Evolutionary conservation across 768 basidiomycete genomes (phyloP), one percentile per base, ranked within the genome.

Genomic region (Naganishia vaughanmartiniae): DNA sequence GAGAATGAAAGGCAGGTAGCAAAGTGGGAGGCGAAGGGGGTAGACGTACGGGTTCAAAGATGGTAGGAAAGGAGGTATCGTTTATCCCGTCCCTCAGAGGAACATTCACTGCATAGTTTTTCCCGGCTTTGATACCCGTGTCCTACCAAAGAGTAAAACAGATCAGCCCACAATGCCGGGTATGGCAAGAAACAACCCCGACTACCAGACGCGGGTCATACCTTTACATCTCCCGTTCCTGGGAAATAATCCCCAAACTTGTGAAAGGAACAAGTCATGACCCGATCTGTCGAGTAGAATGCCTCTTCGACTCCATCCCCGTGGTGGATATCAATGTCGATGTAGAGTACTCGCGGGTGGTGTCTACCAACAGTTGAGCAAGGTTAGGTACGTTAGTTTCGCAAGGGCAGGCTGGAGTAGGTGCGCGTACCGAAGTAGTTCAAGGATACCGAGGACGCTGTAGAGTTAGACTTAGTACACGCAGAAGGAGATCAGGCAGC

Each of bases 291-390:
- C 4, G 93, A 94, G 81, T 98, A 99, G 81, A 99, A 99, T 0
- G 96, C 96, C 82, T 99, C 96, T 79, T 99, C 96, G 28, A 99
- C 96, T 53, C 96, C 96, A 81, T 99, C 96, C 19, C 96, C 96
- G 72, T 99, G 96, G 79, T 99, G 96, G 0, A 96, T 92, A 79
- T 99, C 96, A 70, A 99, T 94, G 78, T 99, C 96, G 74, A 99
- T 93, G 82, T 99, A 99, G 26, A 99, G 85, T 33, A 99, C 96
- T 39, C 96, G 87, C 15, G 87, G 87, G 78, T 98, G 93, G 26
- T 63, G 60, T 5, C 60, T 42, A 34, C 21, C 4, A 17, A 34
- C 9, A 15, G 14, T 9, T 7, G 36, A 21, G 34, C 4, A 39
- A 34, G 57, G 57, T 39, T 2, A 24, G 34, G 57, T 0, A 24